phyloP scores from a whole-genome alignment of 371 early-diverging fungal species.

The Fennellomyces sp. region DNA sequence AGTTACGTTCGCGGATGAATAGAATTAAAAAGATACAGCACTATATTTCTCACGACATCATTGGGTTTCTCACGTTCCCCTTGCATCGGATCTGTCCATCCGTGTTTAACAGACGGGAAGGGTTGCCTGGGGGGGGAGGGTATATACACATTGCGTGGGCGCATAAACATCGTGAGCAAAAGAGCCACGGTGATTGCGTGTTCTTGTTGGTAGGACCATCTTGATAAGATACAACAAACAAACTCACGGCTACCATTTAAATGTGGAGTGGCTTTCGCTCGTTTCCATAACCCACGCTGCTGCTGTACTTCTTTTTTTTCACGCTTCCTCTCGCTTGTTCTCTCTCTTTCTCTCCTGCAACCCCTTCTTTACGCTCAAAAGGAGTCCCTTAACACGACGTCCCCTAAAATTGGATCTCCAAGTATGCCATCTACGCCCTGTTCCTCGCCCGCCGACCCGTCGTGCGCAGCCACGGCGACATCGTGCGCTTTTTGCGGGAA shows the following conservation, averaged over 20 bases:
- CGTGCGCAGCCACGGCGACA: background rate
- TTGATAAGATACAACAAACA: slow-evolving; percentile 3
- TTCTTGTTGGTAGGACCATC: background rate
- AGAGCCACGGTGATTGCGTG: background rate
- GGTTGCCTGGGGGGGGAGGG: background rate
- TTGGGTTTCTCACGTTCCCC: background rate
- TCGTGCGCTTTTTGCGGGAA: background rate
- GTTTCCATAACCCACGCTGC: no score
- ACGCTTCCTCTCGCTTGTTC: background rate
- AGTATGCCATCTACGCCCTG: no score
- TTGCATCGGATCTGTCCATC: background rate
- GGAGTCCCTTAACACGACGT: background rate
- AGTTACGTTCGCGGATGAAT: slow-evolving; percentile 68
- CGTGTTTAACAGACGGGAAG: background rate
- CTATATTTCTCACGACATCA: background rate
- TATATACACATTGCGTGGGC: background rate
- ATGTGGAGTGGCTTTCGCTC: no score
- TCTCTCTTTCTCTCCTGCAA: background rate
- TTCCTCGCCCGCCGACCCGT: no score
- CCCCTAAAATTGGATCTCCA: background rate
- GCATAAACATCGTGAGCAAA: background rate
- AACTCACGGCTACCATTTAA: no score
- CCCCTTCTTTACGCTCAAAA: background rate
- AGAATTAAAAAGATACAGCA: background rate
- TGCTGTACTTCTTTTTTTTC: no score